Evolutionary conservation across 2,329 filamentous ascomycete species (phyloP), one percentile per base, ranked within the genome.

Genomic region (Neofusicoccum kwambonambiense): DNA sequence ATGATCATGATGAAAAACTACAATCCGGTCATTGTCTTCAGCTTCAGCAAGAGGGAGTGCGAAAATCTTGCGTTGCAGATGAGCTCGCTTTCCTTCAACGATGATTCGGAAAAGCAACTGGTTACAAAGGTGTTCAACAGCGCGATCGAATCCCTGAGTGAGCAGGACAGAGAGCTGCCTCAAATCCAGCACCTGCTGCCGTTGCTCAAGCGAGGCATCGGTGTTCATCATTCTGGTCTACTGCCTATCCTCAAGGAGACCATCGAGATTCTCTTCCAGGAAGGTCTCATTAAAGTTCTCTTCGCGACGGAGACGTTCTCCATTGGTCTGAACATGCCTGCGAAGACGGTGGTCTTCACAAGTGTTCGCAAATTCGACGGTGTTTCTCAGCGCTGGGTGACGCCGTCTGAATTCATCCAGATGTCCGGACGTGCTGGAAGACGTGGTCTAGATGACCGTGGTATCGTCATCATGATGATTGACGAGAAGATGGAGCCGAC

Each of bases 401-500:
- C 93, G 0, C 92, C 93, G 1, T 97, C 92, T 11, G 95, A 99
- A 73, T 99, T 98, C 78, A 92, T 99, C 61, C 95, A 99, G 76
- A 99, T 99, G 95, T 97, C 95, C 62, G 95, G 95, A 67, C 91
- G 95, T 79, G 95, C 95, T 66, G 95, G 95, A 75, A 91, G 95
- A 85, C 89, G 95, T 87, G 95, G 95, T 79, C 90, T 99, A 63
- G 95, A 99, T 81, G 93, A 97, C 68, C 90, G 95, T 69, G 95
- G 95, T 85, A 96, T 98, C 71, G 95, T 99, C 70, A 98, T 99
- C 76, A 98, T 99, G 92, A 98, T 99, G 94, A 91, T 99, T 67
- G 90, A 96, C 74, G 91, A 96, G 77, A 92, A 95, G 80, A 94
- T 99, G 82, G 95, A 99, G 73, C 95, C 95, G 1, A 88, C 92